Evolutionary conservation across 352 stramenopile genomes (phyloP).

Genomic region (Globisporangium spinosum): DNA sequence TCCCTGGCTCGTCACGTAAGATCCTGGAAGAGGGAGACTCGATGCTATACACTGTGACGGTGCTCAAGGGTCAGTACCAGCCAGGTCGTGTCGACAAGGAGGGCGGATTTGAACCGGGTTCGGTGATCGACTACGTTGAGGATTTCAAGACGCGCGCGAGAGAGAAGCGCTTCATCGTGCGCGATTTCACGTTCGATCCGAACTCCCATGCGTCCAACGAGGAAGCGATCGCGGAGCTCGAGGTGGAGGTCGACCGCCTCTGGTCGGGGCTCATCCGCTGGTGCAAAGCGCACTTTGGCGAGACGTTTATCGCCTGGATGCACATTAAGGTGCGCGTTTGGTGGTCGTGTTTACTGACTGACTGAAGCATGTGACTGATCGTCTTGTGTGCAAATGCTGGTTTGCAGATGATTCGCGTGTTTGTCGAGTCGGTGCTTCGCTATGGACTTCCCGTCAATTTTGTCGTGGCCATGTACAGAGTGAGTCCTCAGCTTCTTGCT

Average conservation of each 20-base stretch:
- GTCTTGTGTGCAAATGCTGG: not conserved
- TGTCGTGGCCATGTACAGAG: conserved; percentile 77
- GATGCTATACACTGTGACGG: conserved; percentile 93
- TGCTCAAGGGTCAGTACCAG: conserved; percentile 94
- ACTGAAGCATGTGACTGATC: not conserved
- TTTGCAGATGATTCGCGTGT: conserved; percentile 89
- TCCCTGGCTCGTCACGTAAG: conserved; percentile 90
- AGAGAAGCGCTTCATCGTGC: conserved; percentile 92
- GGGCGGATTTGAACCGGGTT: conserved; percentile 88
- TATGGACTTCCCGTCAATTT: conserved; percentile 98
- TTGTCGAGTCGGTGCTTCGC: conserved; percentile 96
- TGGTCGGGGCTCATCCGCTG: conserved; percentile 93
- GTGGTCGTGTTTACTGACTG: not conserved
- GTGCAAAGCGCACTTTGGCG: conserved; percentile 98
- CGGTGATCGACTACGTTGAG: conserved; percentile 93
- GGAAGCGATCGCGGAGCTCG: conserved; percentile 79
- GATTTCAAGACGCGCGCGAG: conserved; percentile 91
- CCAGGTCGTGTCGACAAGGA: conserved; percentile 82
- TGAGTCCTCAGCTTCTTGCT: conserved; percentile 25
- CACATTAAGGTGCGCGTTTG: conserved; percentile 91
- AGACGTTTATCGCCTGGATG: conserved; percentile 98
- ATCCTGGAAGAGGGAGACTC: conserved; percentile 92
- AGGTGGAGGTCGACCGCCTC: conserved; percentile 92
- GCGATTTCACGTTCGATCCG: conserved; percentile 92
- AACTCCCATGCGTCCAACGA: conserved; percentile 85